Evolutionary conservation across 208 protist genomes (phyloP), one percentile per base, ranked within the genome.

Genomic region (Acanthamoeba comandoni): DNA sequence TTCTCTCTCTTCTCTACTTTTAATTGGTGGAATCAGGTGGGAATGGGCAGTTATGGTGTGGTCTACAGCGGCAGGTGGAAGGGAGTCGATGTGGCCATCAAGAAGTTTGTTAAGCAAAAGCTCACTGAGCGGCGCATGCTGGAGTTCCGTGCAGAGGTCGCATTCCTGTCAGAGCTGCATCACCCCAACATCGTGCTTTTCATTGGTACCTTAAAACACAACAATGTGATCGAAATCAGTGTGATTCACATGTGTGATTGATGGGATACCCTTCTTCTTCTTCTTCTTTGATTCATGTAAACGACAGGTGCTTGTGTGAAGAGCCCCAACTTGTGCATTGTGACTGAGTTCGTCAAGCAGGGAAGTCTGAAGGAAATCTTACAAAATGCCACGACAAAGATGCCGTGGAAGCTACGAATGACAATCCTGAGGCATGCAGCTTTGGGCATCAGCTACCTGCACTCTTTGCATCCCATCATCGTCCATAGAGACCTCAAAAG

Each of bases 361-460:
- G 75, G 75, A 15, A 22, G 9, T 9, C 22, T 75, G 17, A 88
- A 64, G 79, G 48, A 64, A 2, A 88, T 92, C 31, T 51, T 65
- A 2, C 24, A 19, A 13, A 51, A 75, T n/a, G 22, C 4, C 43
- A 70, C 52, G 12, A 12, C 67, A 49, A 22, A 48, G 90, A 70
- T 92, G 79, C 55, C 93, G 62, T 92, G 92, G 85, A 9, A n/a
- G 17, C 91, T 52, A 19, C 86, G 71, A 53, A 79, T 82, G 85
- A 2, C 31, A 1, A 62, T 60, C 22, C 24, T 62, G 22, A 7
- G 75, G 8, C 57, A 55, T 58, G 24, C 93, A 31, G 94, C 93
- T 13, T 77, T 92, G 43, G 93, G 93, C 52, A 91, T 95, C 13
- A 92, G 92, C 89, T 95, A 93, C 87, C 70, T 95, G 43, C 94